Evolutionary conservation across 306 rosid species (phyloP).

Genomic region (Abrus pulchellus): DNA sequence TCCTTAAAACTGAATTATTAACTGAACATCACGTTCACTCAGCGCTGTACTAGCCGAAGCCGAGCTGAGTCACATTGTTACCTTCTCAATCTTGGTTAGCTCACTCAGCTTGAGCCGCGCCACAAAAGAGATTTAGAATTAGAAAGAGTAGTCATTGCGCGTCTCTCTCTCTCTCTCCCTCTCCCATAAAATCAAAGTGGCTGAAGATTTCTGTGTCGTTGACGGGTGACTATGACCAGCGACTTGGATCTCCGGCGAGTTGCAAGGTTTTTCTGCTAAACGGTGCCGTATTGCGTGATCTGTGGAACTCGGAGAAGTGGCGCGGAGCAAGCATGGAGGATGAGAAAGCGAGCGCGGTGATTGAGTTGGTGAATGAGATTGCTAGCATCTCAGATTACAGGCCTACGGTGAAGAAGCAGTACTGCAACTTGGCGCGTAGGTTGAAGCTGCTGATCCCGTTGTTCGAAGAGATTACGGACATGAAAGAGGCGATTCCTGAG

Average conservation of each 20-base stretch:
- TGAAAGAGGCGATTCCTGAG: conserved; percentile 57
- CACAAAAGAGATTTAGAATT: conserved; percentile 8
- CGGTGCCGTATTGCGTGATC: conserved; percentile 50
- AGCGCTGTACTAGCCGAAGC: conserved; percentile 32
- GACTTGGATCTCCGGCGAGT: conserved; percentile 43
- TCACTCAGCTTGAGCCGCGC: conserved; percentile 56
- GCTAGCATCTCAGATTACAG: conserved; percentile 85
- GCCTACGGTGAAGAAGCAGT: conserved; percentile 84
- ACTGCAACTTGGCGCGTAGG: conserved; percentile 86
- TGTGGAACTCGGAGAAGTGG: neutral
- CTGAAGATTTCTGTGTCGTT: conserved; percentile 28
- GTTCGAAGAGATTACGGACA: conserved; percentile 92
- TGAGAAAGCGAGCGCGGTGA: conserved; percentile 61
- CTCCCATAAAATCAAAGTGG: conserved; percentile 8
- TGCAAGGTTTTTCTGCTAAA: conserved; percentile 6
- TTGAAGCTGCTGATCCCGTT: conserved; percentile 87
- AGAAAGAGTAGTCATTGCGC: conserved; percentile 35
- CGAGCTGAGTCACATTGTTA: neutral
- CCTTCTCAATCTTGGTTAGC: conserved; percentile 45
- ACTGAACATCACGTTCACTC: conserved; percentile 5
- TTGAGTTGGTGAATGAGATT: conserved; percentile 74
- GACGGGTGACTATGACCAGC: conserved; percentile 43
- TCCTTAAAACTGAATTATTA: conserved; percentile 47
- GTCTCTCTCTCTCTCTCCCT: conserved; percentile 33
- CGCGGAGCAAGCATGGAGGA: conserved; percentile 65